Conservation (phyloP, 352 stramenopile species). For the Pythium folliculosum region DNA sequence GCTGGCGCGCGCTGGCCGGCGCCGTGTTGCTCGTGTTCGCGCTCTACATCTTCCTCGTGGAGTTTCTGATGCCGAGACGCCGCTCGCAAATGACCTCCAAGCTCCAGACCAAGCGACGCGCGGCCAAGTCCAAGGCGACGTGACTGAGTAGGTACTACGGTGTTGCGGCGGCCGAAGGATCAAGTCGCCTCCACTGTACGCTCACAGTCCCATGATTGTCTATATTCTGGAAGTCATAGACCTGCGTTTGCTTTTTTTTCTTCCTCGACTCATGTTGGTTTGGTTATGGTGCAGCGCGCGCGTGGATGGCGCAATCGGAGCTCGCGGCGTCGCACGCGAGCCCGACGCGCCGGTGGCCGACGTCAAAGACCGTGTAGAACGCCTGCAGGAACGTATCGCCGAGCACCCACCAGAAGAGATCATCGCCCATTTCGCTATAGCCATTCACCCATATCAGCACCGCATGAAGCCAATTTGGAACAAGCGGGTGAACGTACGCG, state of each 20-base stretch:
- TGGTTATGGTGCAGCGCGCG: not conserved
- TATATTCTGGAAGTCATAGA: not conserved
- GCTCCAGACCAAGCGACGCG: not conserved
- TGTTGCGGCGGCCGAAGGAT: no score
- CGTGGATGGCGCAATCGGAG: constrained; percentile 20
- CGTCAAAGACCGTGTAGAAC: constrained; percentile 72
- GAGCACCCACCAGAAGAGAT: constrained; percentile 60
- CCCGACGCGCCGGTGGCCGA: constrained; percentile 42
- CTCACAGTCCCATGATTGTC: not conserved
- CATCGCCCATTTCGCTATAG: constrained; percentile 39
- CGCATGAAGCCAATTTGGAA: not conserved
- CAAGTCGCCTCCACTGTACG: no score
- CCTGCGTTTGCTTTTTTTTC: not conserved
- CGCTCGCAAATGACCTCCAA: constrained; percentile 10
- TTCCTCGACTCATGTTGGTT: no score
- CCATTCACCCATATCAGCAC: not conserved
- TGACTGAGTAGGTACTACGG: constrained; percentile 6
- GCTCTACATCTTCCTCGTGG: constrained; percentile 28
- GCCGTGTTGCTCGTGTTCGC: constrained; percentile 25
- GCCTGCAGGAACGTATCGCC: constrained; percentile 59
- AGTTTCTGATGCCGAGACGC: constrained; percentile 29
- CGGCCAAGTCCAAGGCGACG: constrained; percentile 2
- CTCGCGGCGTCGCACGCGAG: constrained; percentile 41
- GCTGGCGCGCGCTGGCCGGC: constrained; percentile 17
- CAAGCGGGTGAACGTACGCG: constrained; percentile 25